Evolutionary conservation across 306 rosid genomes (phyloP).

Genomic region (Pyrus bretschneideri): DNA sequence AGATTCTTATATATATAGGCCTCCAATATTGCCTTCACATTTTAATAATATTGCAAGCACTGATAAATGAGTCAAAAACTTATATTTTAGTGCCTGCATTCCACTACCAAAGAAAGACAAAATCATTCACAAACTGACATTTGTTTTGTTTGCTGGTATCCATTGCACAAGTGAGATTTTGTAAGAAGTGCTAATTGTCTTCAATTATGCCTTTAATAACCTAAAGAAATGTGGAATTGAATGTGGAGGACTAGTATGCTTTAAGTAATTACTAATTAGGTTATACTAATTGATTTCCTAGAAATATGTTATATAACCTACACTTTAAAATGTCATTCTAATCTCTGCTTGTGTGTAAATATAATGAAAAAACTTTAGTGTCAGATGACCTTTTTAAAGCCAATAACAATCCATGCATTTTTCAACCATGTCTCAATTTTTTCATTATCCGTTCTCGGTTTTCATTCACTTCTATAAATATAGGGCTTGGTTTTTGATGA

Average conservation of each 20-base stretch:
- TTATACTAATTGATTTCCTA: too few relatives aligned
- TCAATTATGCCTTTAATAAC: too few relatives aligned
- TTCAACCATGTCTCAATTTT: background rate
- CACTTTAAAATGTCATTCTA: too few relatives aligned
- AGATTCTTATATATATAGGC: background rate
- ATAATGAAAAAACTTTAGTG: too few relatives aligned
- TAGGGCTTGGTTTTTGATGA: too few relatives aligned
- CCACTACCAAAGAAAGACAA: background rate
- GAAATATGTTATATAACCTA: too few relatives aligned
- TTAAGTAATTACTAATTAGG: too few relatives aligned
- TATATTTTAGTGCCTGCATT: background rate
- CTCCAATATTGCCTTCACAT: background rate
- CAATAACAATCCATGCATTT: background rate
- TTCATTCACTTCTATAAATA: too few relatives aligned
- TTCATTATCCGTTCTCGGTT: background rate
- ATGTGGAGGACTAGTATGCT: too few relatives aligned
- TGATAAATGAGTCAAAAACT: background rate
- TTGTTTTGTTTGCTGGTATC: background rate
- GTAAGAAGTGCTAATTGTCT: background rate
- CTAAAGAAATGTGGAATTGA: too few relatives aligned
- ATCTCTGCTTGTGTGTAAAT: too few relatives aligned
- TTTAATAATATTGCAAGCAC: background rate
- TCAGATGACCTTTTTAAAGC: too few relatives aligned
- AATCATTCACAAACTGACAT: background rate
- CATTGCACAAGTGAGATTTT: background rate